These are phyloP conservation scores for Teratosphaeria pseudoeucalypti DNA, from an alignment of 2,329 filamentous ascomycete species.

Conservation along the genomic window DNA sequence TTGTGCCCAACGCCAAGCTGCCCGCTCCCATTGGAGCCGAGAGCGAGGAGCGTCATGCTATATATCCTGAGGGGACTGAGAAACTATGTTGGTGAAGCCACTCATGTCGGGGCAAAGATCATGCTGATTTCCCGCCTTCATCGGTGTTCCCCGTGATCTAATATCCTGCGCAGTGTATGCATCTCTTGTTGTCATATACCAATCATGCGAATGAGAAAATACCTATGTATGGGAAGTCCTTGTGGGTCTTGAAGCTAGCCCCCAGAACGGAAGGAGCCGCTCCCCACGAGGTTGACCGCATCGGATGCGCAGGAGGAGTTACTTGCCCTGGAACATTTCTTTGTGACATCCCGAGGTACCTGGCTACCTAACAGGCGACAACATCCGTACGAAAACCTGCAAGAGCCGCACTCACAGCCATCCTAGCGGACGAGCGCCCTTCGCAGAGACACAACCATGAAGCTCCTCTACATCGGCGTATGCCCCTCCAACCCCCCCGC, in stretches of 20 bases:
- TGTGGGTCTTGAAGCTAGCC: not conserved
- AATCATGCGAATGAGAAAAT: not conserved
- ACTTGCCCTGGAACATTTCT: not conserved
- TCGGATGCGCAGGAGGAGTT: not conserved
- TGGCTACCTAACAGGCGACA: not conserved
- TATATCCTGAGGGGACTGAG: not conserved
- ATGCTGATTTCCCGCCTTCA: not conserved
- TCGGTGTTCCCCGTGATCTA: no score
- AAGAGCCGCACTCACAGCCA: not conserved
- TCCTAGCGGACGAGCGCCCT: not conserved
- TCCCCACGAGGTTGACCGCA: not conserved
- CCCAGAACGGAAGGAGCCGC: not conserved
- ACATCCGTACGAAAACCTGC: not conserved
- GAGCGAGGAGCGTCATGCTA: conserved; percentile 12
- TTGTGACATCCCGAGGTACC: not conserved
- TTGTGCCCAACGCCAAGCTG: conserved; percentile 40
- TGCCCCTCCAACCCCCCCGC: conserved; percentile 21
- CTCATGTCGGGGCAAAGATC: not conserved
- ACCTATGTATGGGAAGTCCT: not conserved
- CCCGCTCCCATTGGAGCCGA: conserved; percentile 44
- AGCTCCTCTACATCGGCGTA: conserved; percentile 82
- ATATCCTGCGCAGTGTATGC: no score
- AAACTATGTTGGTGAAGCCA: not conserved
- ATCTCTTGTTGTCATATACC: not conserved
- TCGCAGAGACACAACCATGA: conserved; percentile 45